These are phyloP conservation scores for Candida broadrunensis DNA, from an alignment of 805 yeast genomes.

Conservation along the genomic window DNA sequence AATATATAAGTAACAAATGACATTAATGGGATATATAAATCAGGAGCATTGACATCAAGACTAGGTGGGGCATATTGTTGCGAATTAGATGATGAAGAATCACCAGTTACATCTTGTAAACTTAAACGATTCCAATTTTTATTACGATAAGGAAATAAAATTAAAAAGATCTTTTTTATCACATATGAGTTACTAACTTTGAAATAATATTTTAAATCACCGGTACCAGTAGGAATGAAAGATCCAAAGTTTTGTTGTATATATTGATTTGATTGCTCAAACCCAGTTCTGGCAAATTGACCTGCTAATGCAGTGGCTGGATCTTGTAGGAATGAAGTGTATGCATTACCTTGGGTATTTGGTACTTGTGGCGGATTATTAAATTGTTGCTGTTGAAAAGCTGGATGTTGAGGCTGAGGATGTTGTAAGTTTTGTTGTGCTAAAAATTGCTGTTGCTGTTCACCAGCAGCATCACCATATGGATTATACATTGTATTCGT, in stretches of 20 bases:
- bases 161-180: conserved; percentile 62
- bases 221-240: conserved; percentile 41
- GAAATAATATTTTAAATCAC: conserved; percentile 78
- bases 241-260: conserved; percentile 67
- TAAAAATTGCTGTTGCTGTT: conserved; percentile 26
- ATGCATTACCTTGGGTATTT: conserved; percentile 10
- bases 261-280: conserved; percentile 77
- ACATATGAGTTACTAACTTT: conserved; percentile 91
- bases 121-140: conserved; percentile 73
- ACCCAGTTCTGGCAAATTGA: conserved; percentile 83
- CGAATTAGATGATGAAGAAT: conserved; percentile 14
- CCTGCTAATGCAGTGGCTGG: conserved; percentile 83
- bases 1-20: conserved; percentile 84
- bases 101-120: conserved; percentile 11
- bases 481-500: conserved; percentile 45
- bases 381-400: conserved; percentile 12
- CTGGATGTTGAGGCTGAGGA: conserved; percentile 25
- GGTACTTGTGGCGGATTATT: conserved; percentile 14
- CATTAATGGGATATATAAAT: conserved; percentile 93
- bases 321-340: conserved; percentile 58
- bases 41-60: conserved; percentile 93
- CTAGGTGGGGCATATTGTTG: conserved; percentile 65
- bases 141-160: conserved; percentile 83
- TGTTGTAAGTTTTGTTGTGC: conserved; percentile 43
- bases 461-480: conserved; percentile 24